These are phyloP conservation scores for Volvox carteri DNA, from an alignment of 163 green algal genomes.

Conservation along the genomic window DNA sequence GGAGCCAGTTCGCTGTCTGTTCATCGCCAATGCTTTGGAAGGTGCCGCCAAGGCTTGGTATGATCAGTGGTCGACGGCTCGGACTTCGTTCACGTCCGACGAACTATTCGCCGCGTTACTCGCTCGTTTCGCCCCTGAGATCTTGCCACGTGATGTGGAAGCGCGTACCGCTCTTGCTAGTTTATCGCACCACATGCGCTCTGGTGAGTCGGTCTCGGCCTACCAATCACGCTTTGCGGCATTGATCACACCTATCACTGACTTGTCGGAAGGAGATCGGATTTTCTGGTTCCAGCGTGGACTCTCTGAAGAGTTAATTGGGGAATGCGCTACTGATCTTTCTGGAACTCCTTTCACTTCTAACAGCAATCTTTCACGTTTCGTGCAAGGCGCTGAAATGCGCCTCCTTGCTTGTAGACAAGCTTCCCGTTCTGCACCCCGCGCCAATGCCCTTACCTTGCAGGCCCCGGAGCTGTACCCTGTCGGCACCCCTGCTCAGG, in stretches of 20 bases:
- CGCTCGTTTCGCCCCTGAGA: not conserved
- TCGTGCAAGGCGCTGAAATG: not conserved
- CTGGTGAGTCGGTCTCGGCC: not conserved
- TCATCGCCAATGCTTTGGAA: not conserved
- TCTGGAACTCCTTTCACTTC: not conserved
- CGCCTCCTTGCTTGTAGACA: not conserved
- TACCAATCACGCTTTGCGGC: not conserved
- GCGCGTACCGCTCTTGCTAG: not conserved
- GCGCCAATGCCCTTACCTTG: not conserved
- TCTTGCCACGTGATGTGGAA: not conserved
- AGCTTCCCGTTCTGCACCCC: no score
- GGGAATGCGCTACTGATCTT: not conserved
- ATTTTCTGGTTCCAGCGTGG: constrained; percentile 4
- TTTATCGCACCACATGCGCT: not conserved
- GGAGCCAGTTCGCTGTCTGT: not conserved
- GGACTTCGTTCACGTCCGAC: not conserved
- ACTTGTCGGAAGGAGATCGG: not conserved
- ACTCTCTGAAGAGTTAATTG: not conserved
- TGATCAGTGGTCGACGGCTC: not conserved
- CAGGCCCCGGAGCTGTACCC: not conserved
- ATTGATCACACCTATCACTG: not conserved
- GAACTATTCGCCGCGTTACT: not conserved
- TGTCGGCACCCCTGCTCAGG: not conserved
- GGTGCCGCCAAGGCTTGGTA: not conserved
- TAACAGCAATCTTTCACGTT: not conserved